phyloP scores from a whole-genome alignment of 2,329 filamentous ascomycete genomes.

The Diaporthe velutina region DNA sequence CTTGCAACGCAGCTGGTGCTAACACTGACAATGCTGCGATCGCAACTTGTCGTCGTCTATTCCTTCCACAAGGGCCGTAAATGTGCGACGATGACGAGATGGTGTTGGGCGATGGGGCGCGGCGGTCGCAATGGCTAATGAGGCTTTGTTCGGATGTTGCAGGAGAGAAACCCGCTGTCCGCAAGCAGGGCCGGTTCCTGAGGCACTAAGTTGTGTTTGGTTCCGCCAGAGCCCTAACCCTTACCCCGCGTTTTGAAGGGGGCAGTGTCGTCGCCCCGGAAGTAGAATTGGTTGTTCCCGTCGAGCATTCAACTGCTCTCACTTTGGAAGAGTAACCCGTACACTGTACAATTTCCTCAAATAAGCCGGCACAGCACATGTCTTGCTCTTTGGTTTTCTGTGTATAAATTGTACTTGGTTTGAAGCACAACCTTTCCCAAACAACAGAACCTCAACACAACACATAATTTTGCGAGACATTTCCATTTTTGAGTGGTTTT shows the following conservation, averaged over 20 bases:
- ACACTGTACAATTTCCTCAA: no score
- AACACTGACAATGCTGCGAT: not conserved
- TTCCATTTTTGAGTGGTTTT: no score
- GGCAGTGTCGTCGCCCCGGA: no score
- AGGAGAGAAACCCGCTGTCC: constrained; percentile 11
- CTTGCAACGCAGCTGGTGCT: not conserved
- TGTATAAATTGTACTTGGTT: no score
- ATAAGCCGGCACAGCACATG: not conserved
- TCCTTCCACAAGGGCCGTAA: not conserved
- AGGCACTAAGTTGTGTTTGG: constrained; percentile 12
- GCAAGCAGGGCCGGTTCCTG: constrained; percentile 14
- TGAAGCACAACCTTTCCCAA: not conserved
- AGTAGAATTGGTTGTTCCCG: no score
- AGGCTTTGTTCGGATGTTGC: constrained; percentile 27
- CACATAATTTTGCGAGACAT: not conserved
- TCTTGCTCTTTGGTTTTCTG: not conserved
- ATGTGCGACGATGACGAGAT: constrained; percentile 6
- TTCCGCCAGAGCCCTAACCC: constrained; percentile 4
- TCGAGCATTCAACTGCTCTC: not conserved
- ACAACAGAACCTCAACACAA: not conserved
- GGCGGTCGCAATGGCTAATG: not conserved
- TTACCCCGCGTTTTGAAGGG: not conserved
- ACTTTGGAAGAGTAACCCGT: no score
- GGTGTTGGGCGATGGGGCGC: constrained; percentile 2
- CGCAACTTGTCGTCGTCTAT: not conserved